These are phyloP conservation scores for Stagonosporopsis tanaceti DNA, from an alignment of 2,329 filamentous ascomycete species.

Conservation along the genomic window DNA sequence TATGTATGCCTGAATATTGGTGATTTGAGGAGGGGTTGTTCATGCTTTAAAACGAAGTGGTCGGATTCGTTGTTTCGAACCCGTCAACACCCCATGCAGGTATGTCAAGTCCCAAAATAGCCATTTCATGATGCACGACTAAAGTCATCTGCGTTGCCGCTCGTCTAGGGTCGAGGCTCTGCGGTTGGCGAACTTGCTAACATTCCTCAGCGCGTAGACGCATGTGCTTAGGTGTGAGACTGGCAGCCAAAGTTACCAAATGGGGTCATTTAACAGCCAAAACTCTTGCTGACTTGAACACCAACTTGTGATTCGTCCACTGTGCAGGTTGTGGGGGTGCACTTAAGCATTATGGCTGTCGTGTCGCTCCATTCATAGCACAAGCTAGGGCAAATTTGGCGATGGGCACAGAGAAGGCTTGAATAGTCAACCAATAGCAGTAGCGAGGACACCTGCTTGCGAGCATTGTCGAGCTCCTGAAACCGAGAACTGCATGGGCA, in stretches of 20 bases:
- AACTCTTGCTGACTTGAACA: background rate
- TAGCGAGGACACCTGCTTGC: background rate
- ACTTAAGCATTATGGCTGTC: constrained; percentile 34
- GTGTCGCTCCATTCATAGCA: constrained; percentile 13
- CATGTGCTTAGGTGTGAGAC: constrained; percentile 9
- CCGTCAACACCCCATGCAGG: constrained; percentile 10
- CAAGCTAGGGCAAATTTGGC: constrained; percentile 3
- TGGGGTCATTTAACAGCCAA: constrained; percentile 6
- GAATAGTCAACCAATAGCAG: background rate
- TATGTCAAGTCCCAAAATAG: constrained; percentile 30
- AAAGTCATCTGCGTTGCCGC: constrained; percentile 35
- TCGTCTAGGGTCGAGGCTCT: constrained; percentile 18
- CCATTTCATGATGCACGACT: constrained; percentile 14
- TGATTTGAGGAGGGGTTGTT: constrained; percentile 31
- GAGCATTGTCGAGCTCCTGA: constrained; percentile 4
- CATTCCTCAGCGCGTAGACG: constrained; percentile 40
- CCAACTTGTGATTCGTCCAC: constrained; percentile 12
- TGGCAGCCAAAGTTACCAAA: constrained; percentile 8
- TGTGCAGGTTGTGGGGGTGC: constrained; percentile 11
- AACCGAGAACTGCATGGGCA: constrained; percentile 16
- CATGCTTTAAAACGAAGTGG: constrained; percentile 47
- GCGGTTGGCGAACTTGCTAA: constrained; percentile 11
- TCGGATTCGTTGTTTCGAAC: constrained; percentile 42
- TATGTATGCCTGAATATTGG: constrained; percentile 27
- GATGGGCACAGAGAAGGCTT: background rate